Conservation (phyloP, 2,329 filamentous ascomycete species). For the Fusarium haematococcum region DNA sequence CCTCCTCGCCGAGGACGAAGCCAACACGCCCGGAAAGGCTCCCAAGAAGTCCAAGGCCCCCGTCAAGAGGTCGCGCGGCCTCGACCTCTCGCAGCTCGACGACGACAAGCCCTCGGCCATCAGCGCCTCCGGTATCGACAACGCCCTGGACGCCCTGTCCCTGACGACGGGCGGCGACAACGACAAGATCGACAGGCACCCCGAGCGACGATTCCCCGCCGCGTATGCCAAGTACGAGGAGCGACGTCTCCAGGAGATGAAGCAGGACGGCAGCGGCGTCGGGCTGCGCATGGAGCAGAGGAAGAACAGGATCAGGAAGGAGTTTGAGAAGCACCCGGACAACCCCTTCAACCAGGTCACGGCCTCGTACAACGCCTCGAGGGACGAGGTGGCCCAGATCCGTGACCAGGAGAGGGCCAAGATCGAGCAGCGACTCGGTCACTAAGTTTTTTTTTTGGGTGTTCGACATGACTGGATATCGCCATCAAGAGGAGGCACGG, state of each 20-base stretch:
- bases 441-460: conserved; percentile 27
- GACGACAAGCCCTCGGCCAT: conserved; percentile 73
- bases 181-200: conserved; percentile 86
- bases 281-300: conserved; percentile 86
- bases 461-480: not conserved
- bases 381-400: conserved; percentile 79
- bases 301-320: conserved; percentile 85
- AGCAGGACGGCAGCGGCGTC: conserved; percentile 77
- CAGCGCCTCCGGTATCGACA: conserved; percentile 90
- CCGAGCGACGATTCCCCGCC: conserved; percentile 87
- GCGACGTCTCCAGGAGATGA: conserved; percentile 84
- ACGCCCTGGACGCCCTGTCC: conserved; percentile 87
- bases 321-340: conserved; percentile 94
- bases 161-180: conserved; percentile 67
- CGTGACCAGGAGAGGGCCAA: conserved; percentile 75
- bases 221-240: conserved; percentile 88
- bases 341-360: conserved; percentile 94
- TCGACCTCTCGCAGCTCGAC: conserved; percentile 83
- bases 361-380: conserved; percentile 80
- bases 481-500: conserved; percentile 1
- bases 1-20: conserved; percentile 85
- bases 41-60: conserved; percentile 78
- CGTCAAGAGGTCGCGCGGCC: conserved; percentile 76
- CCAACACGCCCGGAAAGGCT: conserved; percentile 65
- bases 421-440: conserved; percentile 77